These are phyloP conservation scores for Thalassiosira exigua DNA, from an alignment of 352 stramenopile species.

Conservation along the genomic window DNA sequence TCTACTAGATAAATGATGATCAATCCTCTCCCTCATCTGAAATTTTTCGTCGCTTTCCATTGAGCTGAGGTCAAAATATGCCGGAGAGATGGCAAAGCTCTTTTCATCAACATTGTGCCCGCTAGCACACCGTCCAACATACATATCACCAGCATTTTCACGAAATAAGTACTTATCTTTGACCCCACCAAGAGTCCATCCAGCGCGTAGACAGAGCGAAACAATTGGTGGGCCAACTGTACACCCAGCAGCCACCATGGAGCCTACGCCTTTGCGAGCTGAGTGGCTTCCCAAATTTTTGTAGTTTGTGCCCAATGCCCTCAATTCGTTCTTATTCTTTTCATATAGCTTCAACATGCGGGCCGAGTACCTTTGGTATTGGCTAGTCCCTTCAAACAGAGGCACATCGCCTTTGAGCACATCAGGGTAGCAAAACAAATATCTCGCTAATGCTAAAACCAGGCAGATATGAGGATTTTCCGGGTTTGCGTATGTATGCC, in stretches of 20 bases:
- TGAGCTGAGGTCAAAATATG: constrained; percentile 40
- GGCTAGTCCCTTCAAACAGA: constrained; percentile 19
- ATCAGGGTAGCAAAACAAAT: constrained; percentile 41
- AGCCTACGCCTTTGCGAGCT: constrained; percentile 40
- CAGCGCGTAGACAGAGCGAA: constrained; percentile 36
- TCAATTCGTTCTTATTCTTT: constrained; percentile 19
- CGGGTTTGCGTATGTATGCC: constrained; percentile 61
- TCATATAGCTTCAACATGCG: constrained; percentile 14
- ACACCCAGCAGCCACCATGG: constrained; percentile 13
- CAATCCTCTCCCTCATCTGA: constrained; percentile 16
- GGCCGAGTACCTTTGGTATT: constrained; percentile 23
- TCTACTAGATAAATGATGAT: constrained; percentile 8
- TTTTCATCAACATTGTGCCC: constrained; percentile 15
- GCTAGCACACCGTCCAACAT: constrained; percentile 34
- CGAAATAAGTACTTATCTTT: constrained; percentile 42
- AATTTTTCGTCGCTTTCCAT: constrained; percentile 18
- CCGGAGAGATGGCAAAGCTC: constrained; percentile 43
- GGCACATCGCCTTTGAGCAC: constrained; percentile 5
- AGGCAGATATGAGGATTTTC: constrained; percentile 35
- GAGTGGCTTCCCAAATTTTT: constrained; percentile 40
- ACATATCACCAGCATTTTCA: constrained; percentile 47
- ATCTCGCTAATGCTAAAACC: constrained; percentile 44
- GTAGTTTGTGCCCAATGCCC: constrained; percentile 3
- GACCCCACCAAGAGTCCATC: constrained; percentile 41
- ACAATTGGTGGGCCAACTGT: constrained; percentile 47